Evolutionary conservation across 1,284 basidiomycete species (phyloP).

Genomic region (Cryptococcus sp.): DNA sequence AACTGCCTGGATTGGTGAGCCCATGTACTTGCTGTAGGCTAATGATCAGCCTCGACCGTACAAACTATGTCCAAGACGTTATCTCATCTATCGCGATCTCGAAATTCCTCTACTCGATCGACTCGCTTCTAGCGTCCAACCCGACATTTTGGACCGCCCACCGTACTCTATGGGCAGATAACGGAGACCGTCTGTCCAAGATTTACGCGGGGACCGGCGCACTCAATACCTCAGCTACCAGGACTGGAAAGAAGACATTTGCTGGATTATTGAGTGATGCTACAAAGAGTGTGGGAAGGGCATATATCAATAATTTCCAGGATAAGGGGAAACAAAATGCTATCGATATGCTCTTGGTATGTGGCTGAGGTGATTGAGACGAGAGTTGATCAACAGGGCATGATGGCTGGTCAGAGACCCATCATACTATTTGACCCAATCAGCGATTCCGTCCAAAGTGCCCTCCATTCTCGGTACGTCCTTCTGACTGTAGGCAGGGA

Average conservation of each 20-base stretch:
- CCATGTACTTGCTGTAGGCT: slow-evolving; percentile 2
- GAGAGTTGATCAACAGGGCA: slow-evolving; percentile 59
- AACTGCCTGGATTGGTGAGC: slow-evolving; percentile 93
- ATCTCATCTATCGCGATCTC: slow-evolving; percentile 72
- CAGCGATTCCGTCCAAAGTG: slow-evolving; percentile 74
- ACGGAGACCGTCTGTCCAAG: slow-evolving; percentile 76
- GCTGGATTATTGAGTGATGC: slow-evolving; percentile 91
- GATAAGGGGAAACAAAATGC: slow-evolving; percentile 91
- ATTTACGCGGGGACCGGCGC: slow-evolving; percentile 97
- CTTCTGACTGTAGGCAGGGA: slow-evolving; percentile 2
- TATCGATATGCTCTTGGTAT: slow-evolving; percentile 89
- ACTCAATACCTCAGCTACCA: slow-evolving; percentile 90
- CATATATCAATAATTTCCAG: slow-evolving; percentile 98
- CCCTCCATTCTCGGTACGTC: slow-evolving; percentile 61
- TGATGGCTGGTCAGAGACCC: slow-evolving; percentile 78
- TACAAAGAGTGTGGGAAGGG: slow-evolving; percentile 85
- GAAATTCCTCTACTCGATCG: slow-evolving; percentile 41
- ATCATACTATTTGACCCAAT: slow-evolving; percentile 93
- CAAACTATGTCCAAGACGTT: slow-evolving; percentile 96
- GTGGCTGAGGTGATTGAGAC: slow-evolving; percentile 22
- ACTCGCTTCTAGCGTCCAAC: slow-evolving; percentile 24
- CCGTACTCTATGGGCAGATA: slow-evolving; percentile 94
- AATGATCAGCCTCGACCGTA: slow-evolving; percentile 74
- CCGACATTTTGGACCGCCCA: slow-evolving; percentile 74
- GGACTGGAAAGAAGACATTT: slow-evolving; percentile 87